phyloP scores from a whole-genome alignment of 2,329 filamentous ascomycete genomes.

The Orbilia ellipsospora region DNA sequence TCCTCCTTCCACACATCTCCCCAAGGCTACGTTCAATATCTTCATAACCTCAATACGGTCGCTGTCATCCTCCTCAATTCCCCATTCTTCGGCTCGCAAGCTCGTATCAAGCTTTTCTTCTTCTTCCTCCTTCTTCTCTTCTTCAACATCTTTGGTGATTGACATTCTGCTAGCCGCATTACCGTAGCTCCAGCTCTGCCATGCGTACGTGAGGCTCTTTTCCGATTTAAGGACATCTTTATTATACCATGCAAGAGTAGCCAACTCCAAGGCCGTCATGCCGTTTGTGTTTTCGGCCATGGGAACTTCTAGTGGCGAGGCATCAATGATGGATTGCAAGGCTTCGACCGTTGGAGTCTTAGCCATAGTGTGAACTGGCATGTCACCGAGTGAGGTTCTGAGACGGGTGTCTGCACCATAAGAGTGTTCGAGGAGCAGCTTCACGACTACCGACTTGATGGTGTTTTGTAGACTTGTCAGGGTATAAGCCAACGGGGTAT shows the following conservation, averaged over 20 bases:
- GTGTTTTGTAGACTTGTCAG: background rate
- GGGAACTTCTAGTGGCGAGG: slow-evolving; percentile 55
- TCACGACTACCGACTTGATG: slow-evolving; percentile 64
- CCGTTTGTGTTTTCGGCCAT: slow-evolving; percentile 57
- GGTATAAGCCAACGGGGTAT: slow-evolving; percentile 19
- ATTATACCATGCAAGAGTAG: slow-evolving; percentile 18
- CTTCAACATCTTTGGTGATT: background rate
- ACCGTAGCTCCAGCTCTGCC: background rate
- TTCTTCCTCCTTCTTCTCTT: background rate
- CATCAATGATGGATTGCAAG: slow-evolving; percentile 17
- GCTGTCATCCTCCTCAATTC: background rate
- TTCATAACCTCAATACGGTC: background rate
- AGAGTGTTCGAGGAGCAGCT: slow-evolving; percentile 69
- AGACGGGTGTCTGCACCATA: slow-evolving; percentile 66
- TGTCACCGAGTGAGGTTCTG: slow-evolving; percentile 64
- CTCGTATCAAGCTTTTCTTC: background rate
- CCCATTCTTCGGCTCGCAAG: slow-evolving; percentile 8
- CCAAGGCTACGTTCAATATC: slow-evolving; percentile 12
- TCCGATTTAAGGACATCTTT: background rate
- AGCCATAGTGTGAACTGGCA: slow-evolving; percentile 61
- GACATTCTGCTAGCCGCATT: background rate
- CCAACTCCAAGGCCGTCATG: slow-evolving; percentile 56
- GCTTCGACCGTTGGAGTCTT: background rate
- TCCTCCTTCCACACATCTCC: background rate
- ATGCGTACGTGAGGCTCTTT: background rate